Evolutionary conservation across 2,329 filamentous ascomycete species (phyloP).

Genomic region (Akanthomyces lecanii): DNA sequence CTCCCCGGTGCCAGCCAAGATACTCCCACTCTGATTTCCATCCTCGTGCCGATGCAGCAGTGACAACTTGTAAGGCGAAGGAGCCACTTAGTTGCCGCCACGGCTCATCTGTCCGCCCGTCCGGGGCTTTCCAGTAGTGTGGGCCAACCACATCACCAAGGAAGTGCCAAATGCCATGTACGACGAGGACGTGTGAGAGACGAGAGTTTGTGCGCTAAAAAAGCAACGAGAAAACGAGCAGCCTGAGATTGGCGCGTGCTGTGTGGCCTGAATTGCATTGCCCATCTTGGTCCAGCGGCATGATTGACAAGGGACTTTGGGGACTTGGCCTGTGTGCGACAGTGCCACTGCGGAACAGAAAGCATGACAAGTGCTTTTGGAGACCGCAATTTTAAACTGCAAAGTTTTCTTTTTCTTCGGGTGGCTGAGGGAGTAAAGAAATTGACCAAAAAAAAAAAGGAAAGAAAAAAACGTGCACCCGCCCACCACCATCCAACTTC

Average conservation of each 20-base stretch:
- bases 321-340: not conserved
- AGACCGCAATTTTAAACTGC: conserved; percentile 5
- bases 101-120: conserved; percentile 18
- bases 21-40: not conserved
- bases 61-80: not conserved
- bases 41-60: conserved; percentile 3
- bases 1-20: conserved; percentile 13
- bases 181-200: too few species aligned
- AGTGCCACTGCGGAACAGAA: not conserved
- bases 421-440: not conserved
- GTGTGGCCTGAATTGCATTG: not conserved
- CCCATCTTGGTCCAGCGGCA: not conserved
- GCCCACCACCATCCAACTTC: not conserved
- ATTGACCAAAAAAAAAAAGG: not conserved
- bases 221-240: not conserved
- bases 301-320: not conserved
- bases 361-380: not conserved
- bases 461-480: not conserved
- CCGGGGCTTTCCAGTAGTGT: conserved; percentile 11
- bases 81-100: conserved; percentile 15
- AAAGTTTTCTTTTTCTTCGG: not conserved
- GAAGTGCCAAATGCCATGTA: not conserved
- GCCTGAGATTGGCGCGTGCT: not conserved
- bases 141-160: not conserved
- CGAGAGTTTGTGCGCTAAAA: not conserved